Conservation (phyloP, 192 early-diverging fungal species). For the Coemansia sp. region DNA sequence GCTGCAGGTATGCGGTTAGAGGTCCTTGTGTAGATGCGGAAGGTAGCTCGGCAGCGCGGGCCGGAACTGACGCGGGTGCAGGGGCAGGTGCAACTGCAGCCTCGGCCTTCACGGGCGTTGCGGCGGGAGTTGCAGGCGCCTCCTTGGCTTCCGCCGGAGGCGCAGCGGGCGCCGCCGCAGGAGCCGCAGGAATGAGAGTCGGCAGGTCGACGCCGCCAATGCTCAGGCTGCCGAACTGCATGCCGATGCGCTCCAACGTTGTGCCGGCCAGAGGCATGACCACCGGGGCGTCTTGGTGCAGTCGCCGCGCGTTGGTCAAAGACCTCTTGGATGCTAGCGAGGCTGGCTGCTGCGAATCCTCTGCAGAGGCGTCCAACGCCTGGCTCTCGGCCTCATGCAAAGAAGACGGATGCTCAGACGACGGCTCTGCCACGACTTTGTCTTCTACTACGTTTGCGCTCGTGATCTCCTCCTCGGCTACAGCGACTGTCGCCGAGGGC, state of each 20-base stretch:
- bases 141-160: slow-evolving; percentile 18
- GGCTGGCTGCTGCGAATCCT: slow-evolving; percentile 6
- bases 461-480: slow-evolving; percentile 7
- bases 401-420: neutral
- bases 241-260: slow-evolving; percentile 59
- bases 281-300: slow-evolving; percentile 85
- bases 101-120: slow-evolving; percentile 8
- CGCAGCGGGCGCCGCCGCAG: slow-evolving; percentile 40
- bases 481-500: slow-evolving; percentile 15
- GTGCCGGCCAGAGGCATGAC: slow-evolving; percentile 74
- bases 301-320: slow-evolving; percentile 54
- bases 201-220: slow-evolving; percentile 52
- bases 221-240: slow-evolving; percentile 77
- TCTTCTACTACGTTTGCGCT: slow-evolving; percentile 1
- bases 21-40: neutral
- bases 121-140: slow-evolving; percentile 5
- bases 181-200: slow-evolving; percentile 47
- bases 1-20: slow-evolving; percentile 16
- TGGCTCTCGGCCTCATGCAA: slow-evolving; percentile 4
- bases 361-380: slow-evolving; percentile 3
- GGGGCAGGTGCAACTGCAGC: slow-evolving; percentile 12
- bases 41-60: neutral
- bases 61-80: slow-evolving; percentile 6
- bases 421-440: neutral
- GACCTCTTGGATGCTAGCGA: slow-evolving; percentile 23